These are phyloP conservation scores for Hypoxylon sp. DNA, from an alignment of 2,329 filamentous ascomycete species.

Conservation along the genomic window DNA sequence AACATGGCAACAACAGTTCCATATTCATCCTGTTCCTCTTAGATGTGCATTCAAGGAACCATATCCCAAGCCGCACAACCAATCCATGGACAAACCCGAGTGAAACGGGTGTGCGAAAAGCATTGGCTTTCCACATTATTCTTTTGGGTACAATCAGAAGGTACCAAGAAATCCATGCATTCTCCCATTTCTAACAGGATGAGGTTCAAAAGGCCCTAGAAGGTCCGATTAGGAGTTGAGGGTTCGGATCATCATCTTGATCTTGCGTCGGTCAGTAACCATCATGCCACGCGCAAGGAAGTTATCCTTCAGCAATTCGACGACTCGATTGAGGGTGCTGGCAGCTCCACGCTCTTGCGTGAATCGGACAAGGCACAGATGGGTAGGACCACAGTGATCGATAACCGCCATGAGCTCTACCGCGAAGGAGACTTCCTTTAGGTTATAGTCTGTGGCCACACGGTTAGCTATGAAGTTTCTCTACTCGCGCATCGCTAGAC, in stretches of 20 bases:
- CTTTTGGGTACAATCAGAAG: not conserved
- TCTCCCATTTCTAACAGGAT: not conserved
- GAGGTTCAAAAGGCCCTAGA: not conserved
- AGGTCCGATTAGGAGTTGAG: slow-evolving; percentile 62
- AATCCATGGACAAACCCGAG: slow-evolving; percentile 13
- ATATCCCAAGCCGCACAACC: slow-evolving; percentile 8
- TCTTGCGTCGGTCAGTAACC: slow-evolving; percentile 71
- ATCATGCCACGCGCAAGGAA: slow-evolving; percentile 72
- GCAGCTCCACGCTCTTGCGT: slow-evolving; percentile 92
- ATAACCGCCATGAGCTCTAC: slow-evolving; percentile 89
- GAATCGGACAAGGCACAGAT: slow-evolving; percentile 82
- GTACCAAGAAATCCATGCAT: not conserved
- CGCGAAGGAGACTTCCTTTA: slow-evolving; percentile 89
- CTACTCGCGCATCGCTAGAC: not conserved
- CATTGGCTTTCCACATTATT: slow-evolving; percentile 2
- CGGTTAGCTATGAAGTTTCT: slow-evolving; percentile 21
- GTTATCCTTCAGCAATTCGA: slow-evolving; percentile 77
- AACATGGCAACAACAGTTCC: slow-evolving; percentile 4
- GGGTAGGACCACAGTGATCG: slow-evolving; percentile 80
- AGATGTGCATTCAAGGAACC: slow-evolving; percentile 13
- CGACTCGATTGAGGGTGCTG: slow-evolving; percentile 84
- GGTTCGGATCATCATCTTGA: slow-evolving; percentile 78
- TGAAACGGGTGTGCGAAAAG: slow-evolving; percentile 1
- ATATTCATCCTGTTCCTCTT: slow-evolving; percentile 16
- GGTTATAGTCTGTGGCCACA: slow-evolving; percentile 69